Evolutionary conservation across 2,329 filamentous ascomycete species (phyloP).

Genomic region (Rhinocladiella similis): DNA sequence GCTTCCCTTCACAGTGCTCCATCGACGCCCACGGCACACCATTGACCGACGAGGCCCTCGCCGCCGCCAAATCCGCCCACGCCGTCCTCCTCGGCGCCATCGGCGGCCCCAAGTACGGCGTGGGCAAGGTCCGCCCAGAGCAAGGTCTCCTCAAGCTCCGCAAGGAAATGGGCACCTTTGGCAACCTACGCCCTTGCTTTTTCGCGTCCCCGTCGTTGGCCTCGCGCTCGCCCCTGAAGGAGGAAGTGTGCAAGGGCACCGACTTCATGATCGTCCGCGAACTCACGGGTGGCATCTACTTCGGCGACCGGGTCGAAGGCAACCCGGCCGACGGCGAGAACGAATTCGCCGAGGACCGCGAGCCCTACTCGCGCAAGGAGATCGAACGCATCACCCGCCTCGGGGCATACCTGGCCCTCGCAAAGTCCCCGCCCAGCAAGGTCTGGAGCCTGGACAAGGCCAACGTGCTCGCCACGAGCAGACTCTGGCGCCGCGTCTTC

Average conservation of each 20-base stretch:
- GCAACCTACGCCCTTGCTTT: slow-evolving; percentile 93
- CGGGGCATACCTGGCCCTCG: slow-evolving; percentile 76
- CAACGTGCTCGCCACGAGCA: slow-evolving; percentile 87
- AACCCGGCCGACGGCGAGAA: slow-evolving; percentile 66
- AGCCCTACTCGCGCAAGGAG: slow-evolving; percentile 81
- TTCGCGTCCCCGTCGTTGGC: slow-evolving; percentile 87
- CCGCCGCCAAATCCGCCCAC: slow-evolving; percentile 79
- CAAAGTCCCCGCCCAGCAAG: slow-evolving; percentile 70
- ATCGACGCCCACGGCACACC: slow-evolving; percentile 79
- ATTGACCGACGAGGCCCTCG: slow-evolving; percentile 79
- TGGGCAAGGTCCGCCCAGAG: slow-evolving; percentile 82
- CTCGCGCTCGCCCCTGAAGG: slow-evolving; percentile 82
- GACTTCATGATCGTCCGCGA: slow-evolving; percentile 94
- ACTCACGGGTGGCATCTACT: slow-evolving; percentile 91
- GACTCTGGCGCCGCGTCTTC: slow-evolving; percentile 86
- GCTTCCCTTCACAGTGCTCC: slow-evolving; percentile 62
- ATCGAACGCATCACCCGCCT: slow-evolving; percentile 85
- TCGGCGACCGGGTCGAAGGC: slow-evolving; percentile 80
- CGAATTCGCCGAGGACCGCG: slow-evolving; percentile 70
- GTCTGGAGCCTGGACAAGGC: slow-evolving; percentile 94
- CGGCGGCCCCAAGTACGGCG: slow-evolving; percentile 96
- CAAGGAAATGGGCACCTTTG: slow-evolving; percentile 91
- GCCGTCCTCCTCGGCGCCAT: slow-evolving; percentile 92
- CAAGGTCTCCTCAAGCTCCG: slow-evolving; percentile 88
- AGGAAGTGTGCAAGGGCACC: slow-evolving; percentile 78